Evolutionary conservation across 371 early-diverging fungal genomes (phyloP).

Genomic region (Rhizopus microsporus): DNA sequence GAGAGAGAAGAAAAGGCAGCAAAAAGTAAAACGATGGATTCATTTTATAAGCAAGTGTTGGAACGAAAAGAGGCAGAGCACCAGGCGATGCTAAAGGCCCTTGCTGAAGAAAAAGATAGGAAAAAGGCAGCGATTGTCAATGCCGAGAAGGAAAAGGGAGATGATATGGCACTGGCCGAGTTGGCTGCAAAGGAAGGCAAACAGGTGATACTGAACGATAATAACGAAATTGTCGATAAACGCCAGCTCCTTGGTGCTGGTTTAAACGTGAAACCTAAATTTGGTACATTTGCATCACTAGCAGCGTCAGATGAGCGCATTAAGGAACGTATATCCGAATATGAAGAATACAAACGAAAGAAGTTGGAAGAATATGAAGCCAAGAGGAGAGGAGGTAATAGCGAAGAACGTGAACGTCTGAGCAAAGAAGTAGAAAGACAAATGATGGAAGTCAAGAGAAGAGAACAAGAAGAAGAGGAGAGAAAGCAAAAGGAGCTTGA

Average conservation of each 20-base stretch:
- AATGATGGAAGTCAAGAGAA: constrained; percentile 58
- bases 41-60: constrained; percentile 47
- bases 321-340: constrained; percentile 44
- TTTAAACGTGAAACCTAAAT: constrained; percentile 64
- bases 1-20: constrained; percentile 52
- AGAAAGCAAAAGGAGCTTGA: constrained; percentile 56
- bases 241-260: constrained; percentile 77
- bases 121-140: constrained; percentile 10
- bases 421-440: constrained; percentile 51
- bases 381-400: constrained; percentile 21
- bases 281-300: constrained; percentile 37
- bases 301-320: constrained; percentile 42
- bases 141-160: constrained; percentile 3
- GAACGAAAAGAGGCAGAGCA: constrained; percentile 47
- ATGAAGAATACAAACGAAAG: constrained; percentile 56
- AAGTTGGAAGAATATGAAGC: constrained; percentile 48
- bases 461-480: constrained; percentile 52
- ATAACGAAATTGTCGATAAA: constrained; percentile 81
- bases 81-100: constrained; percentile 34
- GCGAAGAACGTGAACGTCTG: constrained; percentile 43
- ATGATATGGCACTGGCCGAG: constrained; percentile 40
- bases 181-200: constrained; percentile 50
- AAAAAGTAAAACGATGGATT: constrained; percentile 39
- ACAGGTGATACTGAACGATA: constrained; percentile 66
- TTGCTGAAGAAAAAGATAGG: constrained; percentile 21